Percentiles rank a stretch among this genome's conserved stretches.
phyloP scores from a whole-genome alignment of 768 basidiomycete genomes.

The Amanita phalloides region DNA sequence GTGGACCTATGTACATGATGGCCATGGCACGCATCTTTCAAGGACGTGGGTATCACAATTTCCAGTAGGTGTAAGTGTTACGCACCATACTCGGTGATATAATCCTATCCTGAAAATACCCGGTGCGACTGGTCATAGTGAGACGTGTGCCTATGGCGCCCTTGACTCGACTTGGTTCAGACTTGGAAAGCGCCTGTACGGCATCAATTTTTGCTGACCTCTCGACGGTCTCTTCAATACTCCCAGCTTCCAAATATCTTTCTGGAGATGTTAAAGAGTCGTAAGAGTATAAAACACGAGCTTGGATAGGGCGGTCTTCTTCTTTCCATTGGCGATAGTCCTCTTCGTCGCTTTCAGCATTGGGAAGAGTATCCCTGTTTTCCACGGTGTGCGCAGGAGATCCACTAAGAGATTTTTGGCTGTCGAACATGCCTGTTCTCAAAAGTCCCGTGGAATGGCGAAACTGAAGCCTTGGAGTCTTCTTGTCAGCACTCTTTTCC shows the following conservation, averaged over 20 bases:
- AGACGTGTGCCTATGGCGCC: constrained; percentile 76
- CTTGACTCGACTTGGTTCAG: constrained; percentile 22
- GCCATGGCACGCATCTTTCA: constrained; percentile 99
- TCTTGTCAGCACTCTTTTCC: constrained; percentile 18
- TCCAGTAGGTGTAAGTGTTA: constrained; percentile 2
- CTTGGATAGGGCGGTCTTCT: constrained; percentile 65
- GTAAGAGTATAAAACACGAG: constrained; percentile 58
- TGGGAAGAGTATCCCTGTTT: constrained; percentile 40
- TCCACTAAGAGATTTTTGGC: constrained; percentile 9
- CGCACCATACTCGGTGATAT: constrained; percentile 94
- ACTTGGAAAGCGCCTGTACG: constrained; percentile 19
- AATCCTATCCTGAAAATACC: constrained; percentile 89
- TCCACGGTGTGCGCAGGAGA: constrained; percentile 15
- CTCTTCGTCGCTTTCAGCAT: constrained; percentile 40
- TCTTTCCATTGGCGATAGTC: constrained; percentile 42
- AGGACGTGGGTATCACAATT: constrained; percentile 4
- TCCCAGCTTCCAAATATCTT: not conserved
- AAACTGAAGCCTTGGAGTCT: constrained; percentile 13
- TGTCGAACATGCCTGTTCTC: not conserved
- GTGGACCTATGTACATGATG: constrained; percentile 90
- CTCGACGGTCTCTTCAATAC: not conserved
- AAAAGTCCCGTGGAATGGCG: constrained; percentile 2
- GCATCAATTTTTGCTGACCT: constrained; percentile 25
- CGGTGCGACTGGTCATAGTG: constrained; percentile 92
- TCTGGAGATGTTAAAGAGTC: constrained; percentile 10